Conservation (phyloP, 2,329 filamentous ascomycete species). For the Epichloe baconii region DNA sequence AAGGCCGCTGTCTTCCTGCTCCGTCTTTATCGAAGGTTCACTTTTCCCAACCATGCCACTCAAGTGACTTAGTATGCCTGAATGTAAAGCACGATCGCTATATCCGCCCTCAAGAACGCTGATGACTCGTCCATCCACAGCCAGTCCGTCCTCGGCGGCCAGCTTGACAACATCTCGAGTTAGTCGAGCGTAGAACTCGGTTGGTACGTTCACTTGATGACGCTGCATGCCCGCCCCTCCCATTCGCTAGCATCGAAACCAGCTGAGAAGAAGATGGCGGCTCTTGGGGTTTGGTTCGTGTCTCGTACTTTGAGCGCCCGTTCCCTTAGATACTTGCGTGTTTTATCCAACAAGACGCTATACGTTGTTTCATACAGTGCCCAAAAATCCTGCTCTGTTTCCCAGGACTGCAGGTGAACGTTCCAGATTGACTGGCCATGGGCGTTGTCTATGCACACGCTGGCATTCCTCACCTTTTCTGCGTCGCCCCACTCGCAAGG, state of each 20-base stretch:
- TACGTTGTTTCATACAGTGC: constrained; percentile 72
- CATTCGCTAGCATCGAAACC: constrained; percentile 96
- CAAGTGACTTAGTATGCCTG: constrained; percentile 80
- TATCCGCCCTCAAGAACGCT: constrained; percentile 95
- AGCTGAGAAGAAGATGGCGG: constrained; percentile 86
- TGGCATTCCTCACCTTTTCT: constrained; percentile 87
- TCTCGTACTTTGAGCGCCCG: constrained; percentile 55
- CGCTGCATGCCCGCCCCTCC: constrained; percentile 88
- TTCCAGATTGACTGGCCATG: constrained; percentile 96
- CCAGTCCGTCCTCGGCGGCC: constrained; percentile 64
- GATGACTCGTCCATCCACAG: constrained; percentile 72
- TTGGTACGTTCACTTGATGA: constrained; percentile 90
- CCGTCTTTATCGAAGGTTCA: constrained; percentile 26
- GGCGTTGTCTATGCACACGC: constrained; percentile 84
- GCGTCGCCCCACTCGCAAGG: constrained; percentile 90
- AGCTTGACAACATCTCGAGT: constrained; percentile 74
- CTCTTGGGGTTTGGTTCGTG: constrained; percentile 53
- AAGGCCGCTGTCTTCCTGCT: constrained; percentile 28
- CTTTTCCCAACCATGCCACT: constrained; percentile 57
- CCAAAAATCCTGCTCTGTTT: constrained; percentile 77
- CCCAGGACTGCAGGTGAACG: constrained; percentile 83
- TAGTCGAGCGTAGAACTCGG: constrained; percentile 87
- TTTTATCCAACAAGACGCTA: constrained; percentile 63
- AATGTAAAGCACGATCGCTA: constrained; percentile 78
- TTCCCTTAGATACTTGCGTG: constrained; percentile 58